phyloP scores from a whole-genome alignment of 306 rosid species.

The Amphicarpaea edgeworthii region DNA sequence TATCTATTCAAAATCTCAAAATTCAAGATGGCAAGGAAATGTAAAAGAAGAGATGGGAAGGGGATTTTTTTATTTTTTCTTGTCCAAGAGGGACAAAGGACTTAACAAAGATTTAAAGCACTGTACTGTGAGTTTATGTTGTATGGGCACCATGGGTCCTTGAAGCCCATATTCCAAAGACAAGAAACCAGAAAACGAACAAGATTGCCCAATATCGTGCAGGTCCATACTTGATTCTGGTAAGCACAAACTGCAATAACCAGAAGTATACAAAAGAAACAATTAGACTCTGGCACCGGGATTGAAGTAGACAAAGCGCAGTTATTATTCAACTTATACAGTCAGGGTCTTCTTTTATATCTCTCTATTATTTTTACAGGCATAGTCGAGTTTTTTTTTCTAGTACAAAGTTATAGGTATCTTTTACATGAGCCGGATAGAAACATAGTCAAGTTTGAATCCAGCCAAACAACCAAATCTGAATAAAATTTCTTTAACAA shows the following conservation, averaged over 20 bases:
- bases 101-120: conserved; percentile 23
- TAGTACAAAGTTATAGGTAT: background rate
- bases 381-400: background rate
- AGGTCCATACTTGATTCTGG: conserved; percentile 95
- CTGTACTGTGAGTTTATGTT: conserved; percentile 53
- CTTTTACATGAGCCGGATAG: background rate
- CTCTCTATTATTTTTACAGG: conserved; percentile 29
- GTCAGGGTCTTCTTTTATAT: conserved; percentile 33
- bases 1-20: conserved; percentile 38
- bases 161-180: conserved; percentile 98
- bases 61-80: background rate
- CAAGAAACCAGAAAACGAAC: conserved; percentile 98
- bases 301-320: background rate
- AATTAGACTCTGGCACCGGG: conserved; percentile 30
- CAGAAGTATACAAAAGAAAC: conserved; percentile 37
- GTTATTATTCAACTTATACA: conserved; percentile 13
- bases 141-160: conserved; percentile 81
- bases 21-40: conserved; percentile 40
- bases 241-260: conserved; percentile 88
- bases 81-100: background rate
- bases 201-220: conserved; percentile 99
- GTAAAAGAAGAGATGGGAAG: background rate
- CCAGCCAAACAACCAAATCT: conserved; percentile 34
- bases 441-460: conserved; percentile 27
- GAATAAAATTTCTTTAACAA: conserved; percentile 34